Evolutionary conservation across 2,329 filamentous ascomycete genomes (phyloP), one percentile per base, ranked within the genome.

Genomic region (Alternaria sp.): DNA sequence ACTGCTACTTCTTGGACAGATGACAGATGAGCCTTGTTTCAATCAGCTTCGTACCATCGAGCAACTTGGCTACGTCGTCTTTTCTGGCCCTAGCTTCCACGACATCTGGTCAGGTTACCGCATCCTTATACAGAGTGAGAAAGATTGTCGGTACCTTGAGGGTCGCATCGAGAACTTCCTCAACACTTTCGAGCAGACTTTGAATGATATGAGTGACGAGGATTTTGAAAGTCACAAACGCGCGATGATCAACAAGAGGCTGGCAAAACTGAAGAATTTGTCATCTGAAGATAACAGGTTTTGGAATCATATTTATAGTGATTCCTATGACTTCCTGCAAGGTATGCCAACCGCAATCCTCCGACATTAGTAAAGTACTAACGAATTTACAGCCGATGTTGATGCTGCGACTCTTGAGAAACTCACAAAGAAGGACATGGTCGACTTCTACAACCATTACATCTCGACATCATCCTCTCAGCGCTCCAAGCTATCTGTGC

Each of bases 41-140:
- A 93, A 99, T 79, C 93, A 96, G 77, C 85, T 99, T 7, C 88
- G 95, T 51, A 98, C 95, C 43, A 97, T 98, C 79, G 94, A 99
- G 78, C 94, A 99, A 80, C 89, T 99, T 7, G 95, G 95, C 12
- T 99, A 99, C 70, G 92, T 99, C 54, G 94, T 99, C 0, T 97
- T 94, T 79, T 94, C 91, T 49, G 92, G 93, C 28, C 84, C 88
- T 39, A 86, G 86, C 53, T 88, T 91, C 56, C 82, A 88, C n/a
- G 93, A 91, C 0, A 94, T 91, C 0, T 90, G 92, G 70, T 75
- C 78, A 1, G 92, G 92, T 1, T 95, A 95, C 79, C 87, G 94
- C 6, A 91, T 99, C 65, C 87, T 98, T 63, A 93, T 99, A 30
- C 95, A 99, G 81, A 97, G 93, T 75, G 94, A 99, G 80, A 90